Evolutionary conservation across 2,329 filamentous ascomycete species (phyloP).

Genomic region (Aphanoascus verrucosus): DNA sequence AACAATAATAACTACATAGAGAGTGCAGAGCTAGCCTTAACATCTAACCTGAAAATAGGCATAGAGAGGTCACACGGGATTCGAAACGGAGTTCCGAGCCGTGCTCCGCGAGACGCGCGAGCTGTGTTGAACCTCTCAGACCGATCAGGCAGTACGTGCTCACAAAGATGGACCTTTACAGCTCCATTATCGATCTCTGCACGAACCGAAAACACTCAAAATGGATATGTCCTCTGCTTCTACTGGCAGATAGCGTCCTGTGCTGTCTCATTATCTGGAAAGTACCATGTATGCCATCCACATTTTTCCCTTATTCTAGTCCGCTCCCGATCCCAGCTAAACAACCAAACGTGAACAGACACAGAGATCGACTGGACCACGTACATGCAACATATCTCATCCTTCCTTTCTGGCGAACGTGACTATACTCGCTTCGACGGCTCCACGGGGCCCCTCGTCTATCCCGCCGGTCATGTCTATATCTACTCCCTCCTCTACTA

Average conservation of each 20-base stretch:
- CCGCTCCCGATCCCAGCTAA: background rate
- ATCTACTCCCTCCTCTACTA: constrained; percentile 71
- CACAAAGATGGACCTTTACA: constrained; percentile 17
- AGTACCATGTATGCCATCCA: constrained; percentile 59
- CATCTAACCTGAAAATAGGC: no score
- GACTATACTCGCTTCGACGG: constrained; percentile 81
- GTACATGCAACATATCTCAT: constrained; percentile 86
- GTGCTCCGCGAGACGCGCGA: no score
- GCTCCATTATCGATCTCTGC: constrained; percentile 32
- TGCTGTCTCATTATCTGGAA: constrained; percentile 67
- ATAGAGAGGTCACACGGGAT: no score
- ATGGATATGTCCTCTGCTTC: constrained; percentile 57
- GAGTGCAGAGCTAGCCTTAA: no score
- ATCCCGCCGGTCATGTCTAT: constrained; percentile 89
- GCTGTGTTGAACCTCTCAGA: no score
- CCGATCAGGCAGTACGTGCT: background rate
- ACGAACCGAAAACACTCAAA: constrained; percentile 46
- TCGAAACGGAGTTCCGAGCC: no score
- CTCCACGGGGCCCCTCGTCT: constrained; percentile 84
- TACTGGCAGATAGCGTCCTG: constrained; percentile 59
- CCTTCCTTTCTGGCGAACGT: constrained; percentile 72
- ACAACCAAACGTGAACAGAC: constrained; percentile 43
- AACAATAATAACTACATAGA: no score
- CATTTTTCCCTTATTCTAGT: background rate
- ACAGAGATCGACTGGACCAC: constrained; percentile 97